Evolutionary conservation across 495 filamentous ascomycete genomes (phyloP).

Genomic region (Xylona heveae): DNA sequence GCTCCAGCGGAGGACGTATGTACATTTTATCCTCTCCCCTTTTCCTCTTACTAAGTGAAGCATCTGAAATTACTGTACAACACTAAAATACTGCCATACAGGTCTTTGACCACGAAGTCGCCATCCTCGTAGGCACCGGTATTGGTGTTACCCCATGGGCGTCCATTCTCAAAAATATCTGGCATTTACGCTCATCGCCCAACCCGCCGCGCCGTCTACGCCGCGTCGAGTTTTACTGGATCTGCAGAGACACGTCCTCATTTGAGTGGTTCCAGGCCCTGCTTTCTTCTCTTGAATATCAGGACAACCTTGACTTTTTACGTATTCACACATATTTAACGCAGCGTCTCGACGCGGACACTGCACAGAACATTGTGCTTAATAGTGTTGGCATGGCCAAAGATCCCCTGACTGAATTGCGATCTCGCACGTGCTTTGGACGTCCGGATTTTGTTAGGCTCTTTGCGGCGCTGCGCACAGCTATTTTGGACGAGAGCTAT

Average conservation of each 20-base stretch:
- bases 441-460: constrained; percentile 75
- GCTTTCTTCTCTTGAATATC: constrained; percentile 74
- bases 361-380: constrained; percentile 86
- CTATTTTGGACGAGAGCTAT: constrained; percentile 68
- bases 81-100: too few species aligned
- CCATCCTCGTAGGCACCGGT: constrained; percentile 87
- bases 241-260: constrained; percentile 85
- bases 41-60: too few species aligned
- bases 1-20: constrained; percentile 72
- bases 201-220: constrained; percentile 74
- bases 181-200: constrained; percentile 71
- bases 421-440: constrained; percentile 81
- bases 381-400: constrained; percentile 74
- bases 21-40: neutral
- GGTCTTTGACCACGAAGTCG: constrained; percentile 95
- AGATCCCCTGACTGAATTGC: constrained; percentile 84
- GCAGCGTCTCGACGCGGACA: constrained; percentile 76
- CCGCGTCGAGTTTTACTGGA: constrained; percentile 97
- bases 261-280: constrained; percentile 99
- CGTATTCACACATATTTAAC: constrained; percentile 97
- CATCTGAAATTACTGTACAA: too few species aligned
- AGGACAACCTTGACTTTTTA: constrained; percentile 65
- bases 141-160: constrained; percentile 98
- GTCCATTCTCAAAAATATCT: constrained; percentile 95
- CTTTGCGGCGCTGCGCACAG: constrained; percentile 69